Evolutionary conservation across 1,284 basidiomycete genomes (phyloP), one percentile per base, ranked within the genome.

Genomic region (Ceratobasidium sp.): DNA sequence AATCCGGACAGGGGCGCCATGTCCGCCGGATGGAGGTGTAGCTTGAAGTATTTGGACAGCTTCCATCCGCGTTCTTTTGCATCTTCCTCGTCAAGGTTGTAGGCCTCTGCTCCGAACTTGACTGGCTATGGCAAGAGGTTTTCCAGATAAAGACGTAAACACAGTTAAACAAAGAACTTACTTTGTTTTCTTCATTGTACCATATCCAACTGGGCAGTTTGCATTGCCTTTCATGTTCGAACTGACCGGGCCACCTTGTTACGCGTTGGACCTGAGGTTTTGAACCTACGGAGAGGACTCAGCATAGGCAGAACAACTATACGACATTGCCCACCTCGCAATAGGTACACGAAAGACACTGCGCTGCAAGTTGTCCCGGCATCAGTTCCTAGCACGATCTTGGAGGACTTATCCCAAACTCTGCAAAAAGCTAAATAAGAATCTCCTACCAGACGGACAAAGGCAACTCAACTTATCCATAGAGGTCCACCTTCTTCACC

Each of bases 41-140:
- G 38, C 47, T 64, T 64, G 62, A 64, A 64, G 30, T 64, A n/a
- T 41, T 64, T 64, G 7, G 46, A 44, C 0, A 64, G 11, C 18
- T 1, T 11, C 4, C 5, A 38, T 1, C 46, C 62, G 26, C 38
- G 46, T 6, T 38, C 23, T 16, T n/a, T 9, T 5, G 46, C 46
- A 9, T 35, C n/a, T 38, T 49, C 62, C 3, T 21, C 11, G n/a
- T 64, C 62, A 21, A 30, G 62, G 18, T 64, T 21, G 47, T 38
- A 38, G 13, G 47, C 62, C 18, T 64, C 62, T 6, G 62, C 62
- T 8, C 62, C 62, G 21, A 46, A 64, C 23, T 41, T 49, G 7
- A 64, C 47, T 0, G 47, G 30, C 62, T 64, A 35, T 26, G n/a
- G 30, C 13, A 1, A 30, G 28, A 16, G 5, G 5, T 9, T 9